Evolutionary conservation across 331 rosid genomes (phyloP), one percentile per base, ranked within the genome.

Genomic region (Rhamnella rubrinervis): DNA sequence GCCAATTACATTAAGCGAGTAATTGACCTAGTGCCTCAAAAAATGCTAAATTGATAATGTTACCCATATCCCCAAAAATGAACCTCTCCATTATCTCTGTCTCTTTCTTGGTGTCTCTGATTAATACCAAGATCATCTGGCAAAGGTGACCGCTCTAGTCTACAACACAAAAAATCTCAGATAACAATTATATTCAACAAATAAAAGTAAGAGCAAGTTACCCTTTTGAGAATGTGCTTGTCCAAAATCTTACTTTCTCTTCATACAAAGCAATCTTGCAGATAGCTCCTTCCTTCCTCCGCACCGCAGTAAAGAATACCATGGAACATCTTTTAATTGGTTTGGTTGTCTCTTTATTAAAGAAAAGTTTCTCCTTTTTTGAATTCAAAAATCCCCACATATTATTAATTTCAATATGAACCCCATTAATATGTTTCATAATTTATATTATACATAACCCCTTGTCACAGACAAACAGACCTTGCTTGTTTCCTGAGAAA

Each of bases 191-290:
- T 31, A 31, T 9, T 47, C 50, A 65, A 63, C 69, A 72, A 81
- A 72, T 74, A 78, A 85, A 77, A 77, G 87, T 85, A 70, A 78
- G 83, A 72, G 49, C 76, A 70, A 73, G 62, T 72, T 76, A 80
- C 76, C 70, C 75, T 78, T 87, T 66, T 55, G 81, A 59, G 84
- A 81, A 53, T 67, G 66, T 68, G 74, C 75, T 80, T 49, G 76
- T 61, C 61, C 46, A 91, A 84, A 81, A 84, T 88, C 79, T 68
- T 73, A 70, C 97, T 91, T 86, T 91, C 92, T 80, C 93, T 76
- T 46, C 84, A 64, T 46, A 74, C 90, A 91, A 91, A 76, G 92
- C 95, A 88, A 81, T 69, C 78, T 26, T 59, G 63, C 71, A 70
- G 20, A 57, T 63, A 53, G 80, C 73, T 62, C 60, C 35, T 71